These are phyloP conservation scores for Fusarium napiforme DNA, from an alignment of 2,329 filamentous ascomycete species.

Conservation along the genomic window DNA sequence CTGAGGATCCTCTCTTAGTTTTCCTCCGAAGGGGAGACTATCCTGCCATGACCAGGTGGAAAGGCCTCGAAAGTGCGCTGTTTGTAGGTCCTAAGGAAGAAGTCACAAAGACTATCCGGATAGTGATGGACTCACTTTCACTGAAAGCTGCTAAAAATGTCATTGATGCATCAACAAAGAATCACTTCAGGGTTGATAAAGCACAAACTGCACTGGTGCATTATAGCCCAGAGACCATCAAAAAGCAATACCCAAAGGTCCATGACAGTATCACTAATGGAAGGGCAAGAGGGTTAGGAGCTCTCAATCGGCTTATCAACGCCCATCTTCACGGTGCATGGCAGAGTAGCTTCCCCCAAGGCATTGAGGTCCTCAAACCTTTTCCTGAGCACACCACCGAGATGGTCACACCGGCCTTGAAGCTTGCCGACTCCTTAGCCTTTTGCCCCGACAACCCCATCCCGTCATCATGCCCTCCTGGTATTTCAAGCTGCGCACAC, in stretches of 20 bases:
- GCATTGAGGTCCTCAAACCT: constrained; percentile 85
- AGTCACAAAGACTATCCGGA: constrained; percentile 71
- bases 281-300: constrained; percentile 69
- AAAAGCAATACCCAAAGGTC: constrained; percentile 74
- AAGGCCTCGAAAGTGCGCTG: constrained; percentile 75
- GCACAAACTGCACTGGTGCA: constrained; percentile 77
- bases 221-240: constrained; percentile 74
- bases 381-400: constrained; percentile 78
- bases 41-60: constrained; percentile 77
- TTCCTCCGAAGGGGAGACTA: constrained; percentile 82
- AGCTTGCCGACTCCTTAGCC: constrained; percentile 79
- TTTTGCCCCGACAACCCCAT: constrained; percentile 80
- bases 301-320: constrained; percentile 81
- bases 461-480: constrained; percentile 85
- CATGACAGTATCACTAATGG: constrained; percentile 68
- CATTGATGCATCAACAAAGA: constrained; percentile 67
- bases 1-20: constrained; percentile 76
- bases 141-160: constrained; percentile 70
- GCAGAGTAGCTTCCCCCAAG: constrained; percentile 80
- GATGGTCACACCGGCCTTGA: constrained; percentile 74
- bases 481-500: constrained; percentile 76
- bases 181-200: constrained; percentile 73
- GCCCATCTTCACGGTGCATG: constrained; percentile 87
- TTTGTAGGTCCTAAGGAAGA: constrained; percentile 76
- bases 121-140: constrained; percentile 63